Evolutionary conservation across 2,329 filamentous ascomycete genomes (phyloP).

Genomic region (Fusarium oxysporum): DNA sequence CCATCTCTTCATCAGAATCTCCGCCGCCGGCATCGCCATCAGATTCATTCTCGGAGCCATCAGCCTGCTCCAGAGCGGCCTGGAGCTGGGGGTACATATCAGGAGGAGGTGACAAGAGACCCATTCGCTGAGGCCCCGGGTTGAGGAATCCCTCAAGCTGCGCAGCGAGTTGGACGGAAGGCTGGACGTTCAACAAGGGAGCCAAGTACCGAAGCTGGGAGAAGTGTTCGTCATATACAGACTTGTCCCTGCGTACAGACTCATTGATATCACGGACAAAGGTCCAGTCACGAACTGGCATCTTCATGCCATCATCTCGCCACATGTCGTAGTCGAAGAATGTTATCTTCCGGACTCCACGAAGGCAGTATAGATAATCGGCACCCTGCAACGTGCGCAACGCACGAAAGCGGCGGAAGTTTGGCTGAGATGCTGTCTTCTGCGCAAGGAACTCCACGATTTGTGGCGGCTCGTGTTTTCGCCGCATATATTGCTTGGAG

Average conservation of each 20-base stretch:
- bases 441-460: conserved; percentile 41
- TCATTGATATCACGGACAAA: conserved; percentile 48
- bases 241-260: conserved; percentile 38
- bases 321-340: conserved; percentile 56
- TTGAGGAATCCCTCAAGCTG: not conserved
- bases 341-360: conserved; percentile 55
- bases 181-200: conserved; percentile 26
- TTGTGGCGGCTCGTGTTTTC: conserved; percentile 50
- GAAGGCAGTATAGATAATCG: conserved; percentile 57
- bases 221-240: not conserved
- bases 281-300: conserved; percentile 45
- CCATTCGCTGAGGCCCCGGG: not conserved
- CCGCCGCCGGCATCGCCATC: not conserved
- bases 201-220: conserved; percentile 40
- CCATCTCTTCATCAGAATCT: not conserved
- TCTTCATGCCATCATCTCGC: not conserved
- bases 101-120: conserved; percentile 6
- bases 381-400: conserved; percentile 58
- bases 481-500: conserved; percentile 45
- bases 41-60: not conserved
- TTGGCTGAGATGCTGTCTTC: conserved; percentile 54
- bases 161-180: not conserved
- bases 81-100: conserved; percentile 14
- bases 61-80: not conserved
- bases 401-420: conserved; percentile 51